phyloP scores from a whole-genome alignment of 2,329 filamentous ascomycete genomes.

The Cordyceps javanica region DNA sequence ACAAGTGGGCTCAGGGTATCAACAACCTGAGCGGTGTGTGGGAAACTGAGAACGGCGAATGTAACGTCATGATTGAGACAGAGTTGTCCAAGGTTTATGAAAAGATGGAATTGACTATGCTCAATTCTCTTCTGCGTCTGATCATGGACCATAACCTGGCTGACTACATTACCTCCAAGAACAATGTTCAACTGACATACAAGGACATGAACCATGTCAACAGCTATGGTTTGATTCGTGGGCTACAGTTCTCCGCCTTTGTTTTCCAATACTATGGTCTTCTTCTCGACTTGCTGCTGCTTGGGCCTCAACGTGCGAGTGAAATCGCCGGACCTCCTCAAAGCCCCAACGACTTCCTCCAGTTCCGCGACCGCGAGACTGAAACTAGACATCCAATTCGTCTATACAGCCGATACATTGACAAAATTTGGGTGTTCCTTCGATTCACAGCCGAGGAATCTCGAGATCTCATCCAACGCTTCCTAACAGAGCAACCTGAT shows the following conservation, averaged over 20 bases:
- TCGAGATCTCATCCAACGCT: constrained; percentile 90
- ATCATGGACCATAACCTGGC: constrained; percentile 99
- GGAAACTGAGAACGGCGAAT: constrained; percentile 90
- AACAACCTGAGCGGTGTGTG: constrained; percentile 96
- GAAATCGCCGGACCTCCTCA: constrained; percentile 94
- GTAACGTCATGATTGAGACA: constrained; percentile 98
- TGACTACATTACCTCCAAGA: constrained; percentile 98
- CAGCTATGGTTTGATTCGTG: constrained; percentile 96
- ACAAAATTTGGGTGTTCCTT: constrained; percentile 98
- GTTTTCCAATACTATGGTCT: constrained; percentile 99
- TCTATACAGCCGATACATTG: constrained; percentile 95
- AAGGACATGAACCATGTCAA: constrained; percentile 99
- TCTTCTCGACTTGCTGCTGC: constrained; percentile 84
- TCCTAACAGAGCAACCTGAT: constrained; percentile 95
- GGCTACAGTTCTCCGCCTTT: constrained; percentile 95
- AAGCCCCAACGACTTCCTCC: constrained; percentile 93
- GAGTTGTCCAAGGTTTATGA: constrained; percentile 99
- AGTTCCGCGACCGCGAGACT: constrained; percentile 89
- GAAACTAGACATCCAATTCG: constrained; percentile 93
- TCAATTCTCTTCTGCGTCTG: constrained; percentile 85
- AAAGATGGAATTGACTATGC: constrained; percentile 93
- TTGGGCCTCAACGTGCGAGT: constrained; percentile 92
- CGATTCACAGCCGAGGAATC: constrained; percentile 92
- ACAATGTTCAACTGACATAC: constrained; percentile 98
- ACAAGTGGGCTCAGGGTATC: constrained; percentile 99